Evolutionary conservation across 768 basidiomycete genomes (phyloP).

Genomic region (Amanita subjunquillea): DNA sequence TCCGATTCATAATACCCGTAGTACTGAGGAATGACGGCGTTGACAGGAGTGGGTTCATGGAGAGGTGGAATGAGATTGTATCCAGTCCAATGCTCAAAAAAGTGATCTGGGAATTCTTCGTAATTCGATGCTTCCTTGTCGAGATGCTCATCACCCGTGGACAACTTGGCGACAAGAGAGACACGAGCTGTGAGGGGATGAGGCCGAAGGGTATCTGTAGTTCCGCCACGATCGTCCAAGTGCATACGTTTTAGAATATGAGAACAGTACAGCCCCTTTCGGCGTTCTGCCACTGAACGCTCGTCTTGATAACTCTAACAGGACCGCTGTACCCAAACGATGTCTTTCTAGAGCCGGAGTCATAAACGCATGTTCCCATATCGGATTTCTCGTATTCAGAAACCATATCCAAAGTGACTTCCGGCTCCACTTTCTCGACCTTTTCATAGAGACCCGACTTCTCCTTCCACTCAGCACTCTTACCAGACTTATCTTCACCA

Average conservation of each 20-base stretch:
- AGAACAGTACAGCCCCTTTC: slow-evolving; percentile 19
- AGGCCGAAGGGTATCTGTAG: not conserved
- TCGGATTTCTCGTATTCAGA: too few relatives aligned
- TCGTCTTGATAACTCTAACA: slow-evolving; percentile 15
- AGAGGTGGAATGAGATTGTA: slow-evolving; percentile 32
- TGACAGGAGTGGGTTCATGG: slow-evolving; percentile 32
- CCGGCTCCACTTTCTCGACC: not conserved
- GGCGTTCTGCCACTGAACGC: slow-evolving; percentile 21
- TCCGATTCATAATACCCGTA: slow-evolving; percentile 45
- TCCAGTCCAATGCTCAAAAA: slow-evolving; percentile 42
- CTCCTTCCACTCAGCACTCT: slow-evolving; percentile 9
- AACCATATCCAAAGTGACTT: not conserved
- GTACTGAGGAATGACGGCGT: slow-evolving; percentile 50
- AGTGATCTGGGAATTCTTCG: slow-evolving; percentile 29
- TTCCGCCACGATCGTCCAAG: not conserved
- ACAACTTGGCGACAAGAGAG: slow-evolving; percentile 34
- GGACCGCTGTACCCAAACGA: slow-evolving; percentile 14
- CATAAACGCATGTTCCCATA: not conserved
- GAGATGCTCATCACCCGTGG: slow-evolving; percentile 27
- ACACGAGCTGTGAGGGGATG: slow-evolving; percentile 27
- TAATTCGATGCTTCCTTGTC: slow-evolving; percentile 32
- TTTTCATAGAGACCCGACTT: slow-evolving; percentile 5
- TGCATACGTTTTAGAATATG: slow-evolving; percentile 12
- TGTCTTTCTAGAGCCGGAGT: not conserved
- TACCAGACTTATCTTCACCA: slow-evolving; percentile 13